phyloP scores from a whole-genome alignment of 768 basidiomycete genomes.

The Cyclocybe aegerita region DNA sequence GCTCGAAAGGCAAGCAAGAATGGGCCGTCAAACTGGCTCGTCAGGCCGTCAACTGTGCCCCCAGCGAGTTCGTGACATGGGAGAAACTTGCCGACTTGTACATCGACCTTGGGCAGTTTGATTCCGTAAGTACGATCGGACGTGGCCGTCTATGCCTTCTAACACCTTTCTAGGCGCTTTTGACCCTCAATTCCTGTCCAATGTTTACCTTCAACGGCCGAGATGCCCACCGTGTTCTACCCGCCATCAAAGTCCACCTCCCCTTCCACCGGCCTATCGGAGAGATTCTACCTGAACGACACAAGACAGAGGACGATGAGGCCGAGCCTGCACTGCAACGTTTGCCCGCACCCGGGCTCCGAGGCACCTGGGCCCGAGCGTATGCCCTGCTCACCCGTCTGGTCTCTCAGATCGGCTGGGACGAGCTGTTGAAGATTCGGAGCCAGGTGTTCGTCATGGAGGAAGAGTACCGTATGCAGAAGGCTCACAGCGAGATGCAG shows the following conservation, averaged over 20 bases:
- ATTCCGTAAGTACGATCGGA: conserved; percentile 46
- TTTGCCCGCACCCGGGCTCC: conserved; percentile 90
- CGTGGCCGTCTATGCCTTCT: neutral
- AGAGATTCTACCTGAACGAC: conserved; percentile 86
- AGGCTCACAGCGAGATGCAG: conserved; percentile 72
- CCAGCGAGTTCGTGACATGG: conserved; percentile 99
- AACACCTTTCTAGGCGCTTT: conserved; percentile 51
- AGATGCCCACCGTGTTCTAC: conserved; percentile 84
- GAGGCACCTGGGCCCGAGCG: conserved; percentile 95
- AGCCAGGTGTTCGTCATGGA: conserved; percentile 99
- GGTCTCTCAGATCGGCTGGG: conserved; percentile 96
- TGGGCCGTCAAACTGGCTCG: conserved; percentile 92
- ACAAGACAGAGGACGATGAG: conserved; percentile 85
- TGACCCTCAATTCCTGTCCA: conserved; percentile 98
- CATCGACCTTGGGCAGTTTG: conserved; percentile 85
- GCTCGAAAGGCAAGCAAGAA: conserved; percentile 77
- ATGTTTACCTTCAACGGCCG: conserved; percentile 99
- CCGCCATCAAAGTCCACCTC: conserved; percentile 78
- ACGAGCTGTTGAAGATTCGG: conserved; percentile 94
- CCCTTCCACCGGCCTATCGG: conserved; percentile 85
- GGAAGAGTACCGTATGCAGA: conserved; percentile 98
- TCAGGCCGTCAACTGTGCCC: conserved; percentile 97
- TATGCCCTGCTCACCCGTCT: conserved; percentile 89
- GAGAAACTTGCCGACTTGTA: conserved; percentile 96
- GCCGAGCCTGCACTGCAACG: conserved; percentile 93